Percentiles rank a stretch among this genome's conserved stretches.
Conservation (phyloP, 2,329 filamentous ascomycete species). For the Pseudopyrenochaeta lycopersici region DNA sequence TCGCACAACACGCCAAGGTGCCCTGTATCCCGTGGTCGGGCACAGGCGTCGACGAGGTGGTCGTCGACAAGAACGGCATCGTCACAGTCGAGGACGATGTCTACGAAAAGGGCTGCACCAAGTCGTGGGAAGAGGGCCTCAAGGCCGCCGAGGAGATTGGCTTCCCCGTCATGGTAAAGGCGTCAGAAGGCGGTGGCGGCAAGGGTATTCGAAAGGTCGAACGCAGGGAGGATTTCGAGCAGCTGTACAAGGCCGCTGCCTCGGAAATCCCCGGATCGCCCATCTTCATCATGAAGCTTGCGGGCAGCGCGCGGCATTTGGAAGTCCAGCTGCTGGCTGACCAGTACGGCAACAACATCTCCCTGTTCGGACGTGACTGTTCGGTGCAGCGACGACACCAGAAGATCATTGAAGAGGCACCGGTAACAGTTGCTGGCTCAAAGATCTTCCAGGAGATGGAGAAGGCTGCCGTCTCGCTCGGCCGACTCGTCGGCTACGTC, state of each 20-base stretch:
- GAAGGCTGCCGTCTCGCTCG: slow-evolving; percentile 91
- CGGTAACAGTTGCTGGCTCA: slow-evolving; percentile 92
- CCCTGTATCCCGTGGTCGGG: slow-evolving; percentile 99
- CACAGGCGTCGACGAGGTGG: slow-evolving; percentile 84
- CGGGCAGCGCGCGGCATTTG: slow-evolving; percentile 93
- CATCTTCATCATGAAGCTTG: slow-evolving; percentile 99
- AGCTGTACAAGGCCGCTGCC: slow-evolving; percentile 92
- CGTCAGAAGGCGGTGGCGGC: slow-evolving; percentile 98
- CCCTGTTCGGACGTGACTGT: slow-evolving; percentile 97
- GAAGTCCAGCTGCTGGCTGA: slow-evolving; percentile 97
- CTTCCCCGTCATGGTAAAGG: slow-evolving; percentile 99
- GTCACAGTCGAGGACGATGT: slow-evolving; percentile 88
- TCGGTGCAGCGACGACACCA: slow-evolving; percentile 98
- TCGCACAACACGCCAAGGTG: slow-evolving; percentile 94
- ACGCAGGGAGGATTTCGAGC: slow-evolving; percentile 82
- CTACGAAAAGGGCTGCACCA: slow-evolving; percentile 91
- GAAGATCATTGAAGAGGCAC: slow-evolving; percentile 99
- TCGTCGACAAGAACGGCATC: slow-evolving; percentile 81
- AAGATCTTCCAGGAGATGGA: slow-evolving; percentile 96
- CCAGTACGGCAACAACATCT: slow-evolving; percentile 99
- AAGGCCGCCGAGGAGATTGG: slow-evolving; percentile 87
- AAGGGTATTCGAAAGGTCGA: slow-evolving; percentile 98
- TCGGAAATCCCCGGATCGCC: slow-evolving; percentile 98
- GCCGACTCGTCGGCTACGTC: slow-evolving; percentile 94
- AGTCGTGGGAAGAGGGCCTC: slow-evolving; percentile 88